Conservation (phyloP, 2,329 filamentous ascomycete genomes). For the Neoarthrinium moseri region DNA sequence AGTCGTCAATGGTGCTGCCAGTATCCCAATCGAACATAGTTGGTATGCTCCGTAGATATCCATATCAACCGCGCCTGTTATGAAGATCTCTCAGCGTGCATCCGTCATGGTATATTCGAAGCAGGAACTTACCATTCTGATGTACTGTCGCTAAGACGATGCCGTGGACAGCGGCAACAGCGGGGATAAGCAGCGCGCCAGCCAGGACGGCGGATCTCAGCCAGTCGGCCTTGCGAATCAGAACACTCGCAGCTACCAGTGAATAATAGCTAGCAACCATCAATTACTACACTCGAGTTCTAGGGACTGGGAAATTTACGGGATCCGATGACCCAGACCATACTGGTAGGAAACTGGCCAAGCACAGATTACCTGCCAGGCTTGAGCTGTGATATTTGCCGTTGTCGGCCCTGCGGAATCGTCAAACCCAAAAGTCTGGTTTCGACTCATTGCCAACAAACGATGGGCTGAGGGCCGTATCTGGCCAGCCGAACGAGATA, state of each 20-base stretch:
- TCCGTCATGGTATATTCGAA: background rate
- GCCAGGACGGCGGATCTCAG: conserved; percentile 62
- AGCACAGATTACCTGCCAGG: conserved; percentile 49
- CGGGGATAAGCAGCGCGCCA: conserved; percentile 60
- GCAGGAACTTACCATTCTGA: conserved; percentile 46
- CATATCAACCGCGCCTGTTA: conserved; percentile 61
- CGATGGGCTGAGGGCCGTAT: no score
- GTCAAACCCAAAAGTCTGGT: no score
- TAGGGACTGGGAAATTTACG: conserved; percentile 35
- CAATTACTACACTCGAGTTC: background rate
- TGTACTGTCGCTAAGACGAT: conserved; percentile 60
- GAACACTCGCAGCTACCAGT: conserved; percentile 60
- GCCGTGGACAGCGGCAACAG: conserved; percentile 62
- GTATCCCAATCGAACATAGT: conserved; percentile 62
- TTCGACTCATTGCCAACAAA: no score
- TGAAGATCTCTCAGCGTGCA: background rate
- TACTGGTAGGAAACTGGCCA: conserved; percentile 59
- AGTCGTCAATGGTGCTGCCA: conserved; percentile 63
- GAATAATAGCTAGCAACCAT: conserved; percentile 53
- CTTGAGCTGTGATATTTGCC: background rate
- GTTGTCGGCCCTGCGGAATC: no score
- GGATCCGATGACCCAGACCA: conserved; percentile 49
- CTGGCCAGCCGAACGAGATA: no score
- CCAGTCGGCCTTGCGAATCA: conserved; percentile 62
- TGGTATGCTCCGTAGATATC: conserved; percentile 69